These are phyloP conservation scores for Botrytis porri DNA, from an alignment of 2,329 filamentous ascomycete genomes.

Conservation along the genomic window DNA sequence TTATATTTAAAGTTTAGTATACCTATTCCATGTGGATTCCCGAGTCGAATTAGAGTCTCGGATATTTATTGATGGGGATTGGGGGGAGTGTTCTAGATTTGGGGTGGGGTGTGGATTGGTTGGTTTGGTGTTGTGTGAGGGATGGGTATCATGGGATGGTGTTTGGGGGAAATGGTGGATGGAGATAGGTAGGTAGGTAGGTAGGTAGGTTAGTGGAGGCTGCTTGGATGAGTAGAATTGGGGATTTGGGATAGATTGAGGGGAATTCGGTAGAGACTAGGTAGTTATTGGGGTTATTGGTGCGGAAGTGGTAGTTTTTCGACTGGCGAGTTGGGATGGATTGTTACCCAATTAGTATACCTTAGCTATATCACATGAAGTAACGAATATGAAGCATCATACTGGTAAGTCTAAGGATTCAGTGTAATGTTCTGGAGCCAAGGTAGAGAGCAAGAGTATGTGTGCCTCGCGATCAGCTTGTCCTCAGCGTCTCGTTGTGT, in stretches of 20 bases:
- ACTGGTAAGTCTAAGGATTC: background rate
- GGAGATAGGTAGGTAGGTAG: too few relatives aligned
- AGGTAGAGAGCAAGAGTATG: background rate
- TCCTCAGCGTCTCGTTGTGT: background rate
- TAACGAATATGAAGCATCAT: background rate
- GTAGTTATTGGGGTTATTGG: background rate
- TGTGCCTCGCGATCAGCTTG: background rate
- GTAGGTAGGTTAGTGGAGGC: too few relatives aligned
- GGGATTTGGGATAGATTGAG: background rate
- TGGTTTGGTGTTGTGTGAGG: background rate
- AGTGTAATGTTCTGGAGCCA: background rate
- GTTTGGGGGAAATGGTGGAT: too few relatives aligned
- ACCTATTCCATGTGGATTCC: background rate
- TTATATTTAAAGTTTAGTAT: background rate
- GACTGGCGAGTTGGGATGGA: background rate
- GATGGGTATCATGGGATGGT: background rate
- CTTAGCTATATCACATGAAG: background rate
- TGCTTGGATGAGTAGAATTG: background rate
- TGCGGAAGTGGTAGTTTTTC: background rate
- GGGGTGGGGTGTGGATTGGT: background rate
- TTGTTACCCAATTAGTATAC: background rate
- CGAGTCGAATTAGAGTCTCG: slow-evolving; percentile 10
- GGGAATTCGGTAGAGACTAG: too few relatives aligned
- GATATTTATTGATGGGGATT: background rate
- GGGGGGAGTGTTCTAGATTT: background rate